Evolutionary conservation across 768 basidiomycete genomes (phyloP).

Genomic region (Mrakia gelida): DNA sequence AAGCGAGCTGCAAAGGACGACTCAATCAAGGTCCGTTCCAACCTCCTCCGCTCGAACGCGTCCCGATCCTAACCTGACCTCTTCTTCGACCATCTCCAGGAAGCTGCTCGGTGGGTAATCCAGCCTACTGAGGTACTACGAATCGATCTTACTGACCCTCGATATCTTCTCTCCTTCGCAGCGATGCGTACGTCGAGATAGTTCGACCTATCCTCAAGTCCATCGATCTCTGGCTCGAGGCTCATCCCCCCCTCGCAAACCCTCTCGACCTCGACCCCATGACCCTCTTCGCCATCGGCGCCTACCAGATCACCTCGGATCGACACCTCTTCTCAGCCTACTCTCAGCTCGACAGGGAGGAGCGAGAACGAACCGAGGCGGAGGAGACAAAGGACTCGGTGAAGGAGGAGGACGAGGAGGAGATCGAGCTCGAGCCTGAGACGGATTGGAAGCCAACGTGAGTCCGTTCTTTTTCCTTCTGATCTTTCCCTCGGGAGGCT

Average conservation of each 20-base stretch:
- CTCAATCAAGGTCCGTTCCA: conserved; percentile 38
- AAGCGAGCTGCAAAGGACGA: conserved; percentile 40
- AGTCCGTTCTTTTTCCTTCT: background rate
- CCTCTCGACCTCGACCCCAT: background rate
- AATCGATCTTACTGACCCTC: conserved; percentile 37
- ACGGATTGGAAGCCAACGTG: conserved; percentile 37
- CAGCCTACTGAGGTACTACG: background rate
- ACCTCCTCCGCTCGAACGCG: background rate
- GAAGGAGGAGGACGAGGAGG: conserved; percentile 17
- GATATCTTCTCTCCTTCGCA: conserved; percentile 33
- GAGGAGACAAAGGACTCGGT: conserved; percentile 32
- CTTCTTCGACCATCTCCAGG: background rate
- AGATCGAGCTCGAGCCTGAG: conserved; percentile 25
- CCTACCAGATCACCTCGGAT: conserved; percentile 40
- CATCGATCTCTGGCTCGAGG: conserved; percentile 20
- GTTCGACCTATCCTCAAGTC: conserved; percentile 32
- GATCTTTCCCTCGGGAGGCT: background rate
- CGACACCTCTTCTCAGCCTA: conserved; percentile 24
- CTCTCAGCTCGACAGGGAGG: conserved; percentile 36
- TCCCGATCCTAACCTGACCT: background rate
- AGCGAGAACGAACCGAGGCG: conserved; percentile 33
- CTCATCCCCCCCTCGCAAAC: conserved; percentile 32
- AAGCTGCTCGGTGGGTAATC: background rate
- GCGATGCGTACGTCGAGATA: conserved; percentile 29
- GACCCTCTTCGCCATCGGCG: conserved; percentile 40